A percentile compares a stretch with the other conserved stretches of the same genome.
Conservation (phyloP, 2,329 filamentous ascomycete genomes). For the Ceratocystis lukuohia region DNA sequence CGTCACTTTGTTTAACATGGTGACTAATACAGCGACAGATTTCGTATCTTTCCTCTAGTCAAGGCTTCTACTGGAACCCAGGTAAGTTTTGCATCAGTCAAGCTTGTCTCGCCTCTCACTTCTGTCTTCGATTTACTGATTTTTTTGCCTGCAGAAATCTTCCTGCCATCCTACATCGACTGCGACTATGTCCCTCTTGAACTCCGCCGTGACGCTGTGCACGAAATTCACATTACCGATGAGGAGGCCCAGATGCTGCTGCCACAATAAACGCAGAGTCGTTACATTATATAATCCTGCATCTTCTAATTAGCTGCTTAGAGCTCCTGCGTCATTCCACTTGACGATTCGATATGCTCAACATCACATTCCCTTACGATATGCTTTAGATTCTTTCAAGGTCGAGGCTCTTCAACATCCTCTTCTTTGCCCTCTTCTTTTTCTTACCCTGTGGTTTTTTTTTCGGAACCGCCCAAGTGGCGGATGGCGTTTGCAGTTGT, state of each 20-base stretch:
- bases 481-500: not conserved
- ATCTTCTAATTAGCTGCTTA: not conserved
- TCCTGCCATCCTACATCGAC: constrained; percentile 65
- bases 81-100: constrained; percentile 32
- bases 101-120: not conserved
- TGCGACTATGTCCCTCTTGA: constrained; percentile 63
- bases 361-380: not conserved
- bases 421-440: not conserved
- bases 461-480: not conserved
- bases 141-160: constrained; percentile 46
- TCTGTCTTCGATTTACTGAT: constrained; percentile 7
- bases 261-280: constrained; percentile 38
- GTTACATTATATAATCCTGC: not conserved
- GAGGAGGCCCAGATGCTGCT: constrained; percentile 59
- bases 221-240: constrained; percentile 65
- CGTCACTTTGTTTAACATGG: not conserved
- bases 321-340: not conserved
- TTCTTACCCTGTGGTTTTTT: not conserved
- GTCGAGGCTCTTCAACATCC: not conserved
- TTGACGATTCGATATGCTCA: not conserved
- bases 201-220: constrained; percentile 60
- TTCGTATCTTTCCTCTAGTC: constrained; percentile 63
- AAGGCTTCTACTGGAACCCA: constrained; percentile 75
- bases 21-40: constrained; percentile 38
- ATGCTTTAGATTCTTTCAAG: not conserved